Evolutionary conservation across 2,329 filamentous ascomycete genomes (phyloP).

Genomic region (Macroventuria anomochaeta): DNA sequence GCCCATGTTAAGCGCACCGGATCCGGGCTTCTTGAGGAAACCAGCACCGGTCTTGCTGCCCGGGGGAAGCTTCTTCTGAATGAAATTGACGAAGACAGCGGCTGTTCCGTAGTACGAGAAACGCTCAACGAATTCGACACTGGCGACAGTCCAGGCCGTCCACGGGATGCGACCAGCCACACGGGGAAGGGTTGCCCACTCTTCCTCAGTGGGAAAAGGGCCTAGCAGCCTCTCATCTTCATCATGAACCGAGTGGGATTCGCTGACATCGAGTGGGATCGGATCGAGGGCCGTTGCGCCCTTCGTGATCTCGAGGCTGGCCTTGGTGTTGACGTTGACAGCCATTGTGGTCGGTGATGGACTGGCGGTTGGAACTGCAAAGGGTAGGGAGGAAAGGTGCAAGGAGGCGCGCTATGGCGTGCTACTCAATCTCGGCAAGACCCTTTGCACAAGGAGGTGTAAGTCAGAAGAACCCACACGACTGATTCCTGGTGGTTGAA

Average conservation of each 20-base stretch:
- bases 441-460: slow-evolving; percentile 12
- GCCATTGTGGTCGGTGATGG: slow-evolving; percentile 26
- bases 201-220: slow-evolving; percentile 45
- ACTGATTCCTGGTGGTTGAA: slow-evolving; percentile 8
- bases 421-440: slow-evolving; percentile 1
- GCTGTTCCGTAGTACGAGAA: slow-evolving; percentile 49
- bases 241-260: slow-evolving; percentile 28
- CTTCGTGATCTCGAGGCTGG: slow-evolving; percentile 44
- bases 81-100: slow-evolving; percentile 49
- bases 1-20: slow-evolving; percentile 61
- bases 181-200: slow-evolving; percentile 45
- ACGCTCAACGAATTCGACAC: slow-evolving; percentile 47
- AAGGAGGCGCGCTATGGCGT: background rate
- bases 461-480: slow-evolving; percentile 14
- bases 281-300: slow-evolving; percentile 37
- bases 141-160: slow-evolving; percentile 46
- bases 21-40: slow-evolving; percentile 41
- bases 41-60: slow-evolving; percentile 46
- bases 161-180: slow-evolving; percentile 46
- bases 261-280: slow-evolving; percentile 33
- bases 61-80: slow-evolving; percentile 42
- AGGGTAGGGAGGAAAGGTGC: background rate
- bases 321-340: slow-evolving; percentile 30
- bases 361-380: too few species aligned
- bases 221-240: slow-evolving; percentile 30